Evolutionary conservation across 129 eudicot genomes (phyloP), one percentile per base, ranked within the genome.

Genomic region (Lactuca saligna): DNA sequence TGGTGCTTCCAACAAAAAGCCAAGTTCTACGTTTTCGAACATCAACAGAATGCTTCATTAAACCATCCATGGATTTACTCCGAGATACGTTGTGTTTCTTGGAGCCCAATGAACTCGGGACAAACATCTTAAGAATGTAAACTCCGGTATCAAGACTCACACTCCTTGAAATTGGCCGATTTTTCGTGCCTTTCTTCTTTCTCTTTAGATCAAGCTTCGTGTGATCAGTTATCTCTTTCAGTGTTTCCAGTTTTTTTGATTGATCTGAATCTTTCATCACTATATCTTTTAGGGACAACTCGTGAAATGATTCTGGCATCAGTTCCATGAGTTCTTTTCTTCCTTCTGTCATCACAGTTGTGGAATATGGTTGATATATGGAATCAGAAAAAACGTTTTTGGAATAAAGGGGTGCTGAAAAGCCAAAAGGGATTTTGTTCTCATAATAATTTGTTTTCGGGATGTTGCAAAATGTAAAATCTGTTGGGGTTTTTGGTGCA

Each of bases 91-190:
- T 49, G 8, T 56, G 20, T 3, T 58, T 51, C 39, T 8, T 66
- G 17, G 56, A 37, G 34, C 73, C 68, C 4, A 67, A 75, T 16
- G 80, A 75, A 31, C 62, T 59, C 2, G 80, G 80, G 62, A 67
- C 54, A 75, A 75, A 75, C 57, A 67, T 58, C 74, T 50, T 75
- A 14, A 88, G 77, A 35, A 82, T 76, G 57, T 82, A 80, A 20
- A 72, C 81, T 25, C 83, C 88, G 25, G 81, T 79, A 61, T 88
- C 90, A 76, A 88, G 76, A 75, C 95, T 88, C 61, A 74, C 81
- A 38, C 82, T 82, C 64, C 95, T 74, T 6, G 72, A 48, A 66
- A 84, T 77, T 16, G 58, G 57, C 25, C 57, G n/a, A 53, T 56
- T 71, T 31, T 54, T 72, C 4, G 20, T 35, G 4, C 31, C 50